Evolutionary conservation across 2,329 filamentous ascomycete species (phyloP), one percentile per base, ranked within the genome.

Genomic region (Zasmidium angulare): DNA sequence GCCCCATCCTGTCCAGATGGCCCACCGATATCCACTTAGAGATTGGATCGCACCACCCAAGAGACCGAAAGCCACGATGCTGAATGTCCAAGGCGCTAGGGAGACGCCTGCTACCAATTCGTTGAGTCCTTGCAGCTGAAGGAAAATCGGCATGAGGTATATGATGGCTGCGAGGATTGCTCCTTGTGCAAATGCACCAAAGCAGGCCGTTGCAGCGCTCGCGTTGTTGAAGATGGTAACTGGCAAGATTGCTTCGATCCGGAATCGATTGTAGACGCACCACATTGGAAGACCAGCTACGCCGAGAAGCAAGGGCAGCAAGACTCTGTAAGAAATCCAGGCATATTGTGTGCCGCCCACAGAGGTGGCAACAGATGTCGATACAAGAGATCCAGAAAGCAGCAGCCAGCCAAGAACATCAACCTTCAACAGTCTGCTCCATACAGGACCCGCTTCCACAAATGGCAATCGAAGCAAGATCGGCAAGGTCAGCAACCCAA

Each of bases 1-100:
- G 2, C 73, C 63, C 87, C 88, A 90, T 31, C 88, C 88, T 1
- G 66, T 58, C 80, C 85, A 86, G 59, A 86, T 77, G 1, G 82
- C 79, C 26, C 17, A 43, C 21, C 48, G 47, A 50, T 46, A 47
- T 12, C 48, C 36, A 20, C 22, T 19, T 12, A 20, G 10, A 11
- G 4, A 36, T 48, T 86, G 83, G 3, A 81, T 60, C 50, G 84
- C 69, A n/a, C 85, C 86, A 6, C 83, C 81, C 0, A 82, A 68
- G 40, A 87, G 76, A 6, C 83, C 82, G 53, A 84, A 80, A 0
- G 87, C 85, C 0, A 86, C 85, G 10, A 89, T 83, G 1, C 86
- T 86, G 63, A 88, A 82, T 0, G 55, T 58, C 55, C 56, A 74
- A 1, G 75, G 74, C 52, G 77, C 74, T 55, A 78, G 62, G 1